These are phyloP conservation scores for Quercus rubra DNA, from an alignment of 306 rosid genomes.

Conservation along the genomic window DNA sequence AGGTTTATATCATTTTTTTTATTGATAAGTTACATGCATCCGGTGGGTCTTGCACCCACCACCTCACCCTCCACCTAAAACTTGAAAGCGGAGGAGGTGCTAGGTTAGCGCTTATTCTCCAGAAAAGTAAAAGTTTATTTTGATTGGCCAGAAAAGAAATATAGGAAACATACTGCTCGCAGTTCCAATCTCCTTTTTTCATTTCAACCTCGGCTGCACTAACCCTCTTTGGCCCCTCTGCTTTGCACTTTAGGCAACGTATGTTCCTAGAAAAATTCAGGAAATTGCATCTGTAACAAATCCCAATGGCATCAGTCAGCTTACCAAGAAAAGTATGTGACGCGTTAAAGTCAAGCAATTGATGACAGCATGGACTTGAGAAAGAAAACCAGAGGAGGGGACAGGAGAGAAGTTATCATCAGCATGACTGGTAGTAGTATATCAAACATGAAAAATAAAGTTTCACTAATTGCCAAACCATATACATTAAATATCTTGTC, in stretches of 20 bases:
- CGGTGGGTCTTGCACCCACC: no score
- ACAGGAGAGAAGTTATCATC: background rate
- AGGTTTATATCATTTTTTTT: no score
- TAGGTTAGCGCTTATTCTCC: no score
- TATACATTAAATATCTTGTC: background rate
- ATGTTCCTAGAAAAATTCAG: constrained; percentile 73
- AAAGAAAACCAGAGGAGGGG: background rate
- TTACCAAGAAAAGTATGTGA: constrained; percentile 2
- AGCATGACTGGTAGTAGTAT: background rate
- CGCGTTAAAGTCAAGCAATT: constrained; percentile 12
- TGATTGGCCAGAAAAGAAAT: background rate
- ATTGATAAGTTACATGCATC: no score
- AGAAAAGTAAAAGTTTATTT: background rate
- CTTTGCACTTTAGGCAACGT: constrained; percentile 64
- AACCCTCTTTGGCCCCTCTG: constrained; percentile 51
- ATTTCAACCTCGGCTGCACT: constrained; percentile 31
- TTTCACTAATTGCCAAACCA: background rate
- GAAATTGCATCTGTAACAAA: constrained; percentile 72
- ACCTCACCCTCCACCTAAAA: no score
- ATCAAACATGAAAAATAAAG: background rate
- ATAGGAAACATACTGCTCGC: constrained; percentile 54
- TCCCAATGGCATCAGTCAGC: constrained; percentile 26
- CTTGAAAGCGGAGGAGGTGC: no score
- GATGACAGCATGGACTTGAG: constrained; percentile 2
- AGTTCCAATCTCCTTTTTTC: constrained; percentile 93